These are phyloP conservation scores for Trichoderma reesei DNA, from an alignment of 495 filamentous ascomycete genomes.

Conservation along the genomic window DNA sequence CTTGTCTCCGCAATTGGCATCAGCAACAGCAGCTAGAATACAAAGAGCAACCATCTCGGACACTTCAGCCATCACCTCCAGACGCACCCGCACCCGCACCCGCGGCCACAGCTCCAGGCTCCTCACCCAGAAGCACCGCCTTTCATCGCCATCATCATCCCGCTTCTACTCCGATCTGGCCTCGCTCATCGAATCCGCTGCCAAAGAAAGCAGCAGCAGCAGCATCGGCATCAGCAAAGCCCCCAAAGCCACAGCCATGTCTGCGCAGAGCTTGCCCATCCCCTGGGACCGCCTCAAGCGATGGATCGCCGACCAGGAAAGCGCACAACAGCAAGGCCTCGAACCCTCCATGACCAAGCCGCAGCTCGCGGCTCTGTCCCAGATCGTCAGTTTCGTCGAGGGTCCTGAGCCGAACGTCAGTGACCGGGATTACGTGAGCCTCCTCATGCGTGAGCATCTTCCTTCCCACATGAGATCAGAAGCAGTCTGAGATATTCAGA, in stretches of 20 bases:
- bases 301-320: constrained; percentile 28
- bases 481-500: neutral
- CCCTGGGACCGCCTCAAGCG: constrained; percentile 19
- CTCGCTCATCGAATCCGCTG: neutral
- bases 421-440: constrained; percentile 28
- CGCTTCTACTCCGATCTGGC: neutral
- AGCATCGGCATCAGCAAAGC: neutral
- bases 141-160: neutral
- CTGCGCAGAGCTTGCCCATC: neutral
- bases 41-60: no score
- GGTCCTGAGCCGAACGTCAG: constrained; percentile 20
- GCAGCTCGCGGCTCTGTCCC: constrained; percentile 22
- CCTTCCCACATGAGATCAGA: neutral
- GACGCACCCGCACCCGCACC: neutral
- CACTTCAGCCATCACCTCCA: neutral
- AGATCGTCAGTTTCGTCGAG: constrained; percentile 19
- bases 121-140: neutral
- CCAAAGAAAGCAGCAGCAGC: neutral
- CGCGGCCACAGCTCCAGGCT: neutral
- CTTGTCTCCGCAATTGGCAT: no score
- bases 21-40: no score
- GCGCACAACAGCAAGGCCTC: constrained; percentile 13
- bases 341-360: constrained; percentile 23
- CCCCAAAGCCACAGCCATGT: neutral
- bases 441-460: constrained; percentile 22